Percentiles rank a stretch among this genome's conserved stretches.
These are phyloP conservation scores for Parasarocladium wereldwijsianum DNA, from an alignment of 2,329 filamentous ascomycete genomes.

Conservation along the genomic window DNA sequence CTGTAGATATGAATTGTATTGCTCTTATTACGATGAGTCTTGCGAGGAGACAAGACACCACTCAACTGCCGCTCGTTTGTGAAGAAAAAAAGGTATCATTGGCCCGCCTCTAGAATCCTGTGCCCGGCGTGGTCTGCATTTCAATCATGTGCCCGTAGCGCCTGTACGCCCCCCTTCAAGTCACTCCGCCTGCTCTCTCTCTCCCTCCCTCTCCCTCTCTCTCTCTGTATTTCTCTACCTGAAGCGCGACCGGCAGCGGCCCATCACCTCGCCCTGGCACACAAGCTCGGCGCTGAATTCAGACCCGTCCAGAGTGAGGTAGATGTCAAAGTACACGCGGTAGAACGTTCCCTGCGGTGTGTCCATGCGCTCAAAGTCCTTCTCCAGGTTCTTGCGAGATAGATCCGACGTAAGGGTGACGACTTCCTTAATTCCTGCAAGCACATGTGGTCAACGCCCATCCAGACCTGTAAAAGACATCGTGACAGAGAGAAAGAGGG, in stretches of 20 bases:
- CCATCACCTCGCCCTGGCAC: conserved; percentile 99
- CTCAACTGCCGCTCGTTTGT: too few relatives aligned
- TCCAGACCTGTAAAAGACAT: not conserved
- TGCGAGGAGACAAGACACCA: too few relatives aligned
- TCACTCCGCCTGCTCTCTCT: too few relatives aligned
- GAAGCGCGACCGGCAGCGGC: conserved; percentile 85
- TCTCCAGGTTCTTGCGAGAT: conserved; percentile 95
- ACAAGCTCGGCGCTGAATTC: conserved; percentile 97
- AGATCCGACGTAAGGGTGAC: conserved; percentile 95
- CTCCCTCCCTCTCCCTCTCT: too few relatives aligned
- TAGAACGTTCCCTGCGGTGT: conserved; percentile 95
- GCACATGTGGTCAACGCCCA: not conserved
- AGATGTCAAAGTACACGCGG: conserved; percentile 65
- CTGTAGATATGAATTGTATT: too few relatives aligned
- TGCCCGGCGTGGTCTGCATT: too few relatives aligned
- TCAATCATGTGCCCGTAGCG: too few relatives aligned
- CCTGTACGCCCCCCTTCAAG: too few relatives aligned
- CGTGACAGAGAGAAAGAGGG: conserved; percentile 1
- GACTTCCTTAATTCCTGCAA: conserved; percentile 89
- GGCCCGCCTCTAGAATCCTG: too few relatives aligned
- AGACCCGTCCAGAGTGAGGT: conserved; percentile 88
- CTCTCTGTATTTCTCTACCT: conserved; percentile 33
- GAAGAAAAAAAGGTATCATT: too few relatives aligned
- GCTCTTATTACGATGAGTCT: too few relatives aligned
- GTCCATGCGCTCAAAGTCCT: conserved; percentile 98